Base-by-base conservation (phyloP, 2,329 filamentous ascomycete species). In the Colletotrichum sp. region DNA sequence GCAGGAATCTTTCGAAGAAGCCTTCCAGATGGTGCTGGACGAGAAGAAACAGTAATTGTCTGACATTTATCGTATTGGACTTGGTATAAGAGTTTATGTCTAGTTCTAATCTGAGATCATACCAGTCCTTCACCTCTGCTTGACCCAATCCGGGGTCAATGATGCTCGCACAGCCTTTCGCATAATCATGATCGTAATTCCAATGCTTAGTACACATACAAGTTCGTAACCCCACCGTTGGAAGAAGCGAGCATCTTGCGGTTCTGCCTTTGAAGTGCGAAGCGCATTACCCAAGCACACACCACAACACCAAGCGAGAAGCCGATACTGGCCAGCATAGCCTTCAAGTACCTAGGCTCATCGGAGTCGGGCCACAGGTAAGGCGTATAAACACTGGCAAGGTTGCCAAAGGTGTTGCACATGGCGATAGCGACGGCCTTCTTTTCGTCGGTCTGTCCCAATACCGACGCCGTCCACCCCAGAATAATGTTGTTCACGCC, bases 361-460 rank as follows among this genome's bases (percentile, higher is more conserved):
- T 75, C 73, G 7, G 59, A 62, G 4, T 70, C 63, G 4, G 77
- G 77, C 76, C 77, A 79, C 15, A 79, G 32, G 74, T 79, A 79
- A 3, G 77, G 77, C 1, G 78, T 79, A 62, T 79, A 79, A 5
- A 79, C 72, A 49, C 68, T 77, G 7, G 72, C 59, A 15, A 72
- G 34, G 67, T 79, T 79, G 24, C 70, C 77, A 21, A 77, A 55
- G 5, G 76, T 76, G 49, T 77, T 80, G 24, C 55, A 60, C 74
- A 78, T 80, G 28, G 85, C 86, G 12, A 89, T 81, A 2, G 85
- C 82, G 3, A 84, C 84, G 0, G 87, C 87, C 76, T 87, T 88
- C 80, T 89, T 88, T 78, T 89, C 87, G 5, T 86, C 83, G 0
- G 86, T 87, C 76, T 88, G 87, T 2, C 85, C 86, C 21, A 87